Base-by-base conservation (phyloP, 1,139 yeast genomes). In the Spathaspora sp. region DNA sequence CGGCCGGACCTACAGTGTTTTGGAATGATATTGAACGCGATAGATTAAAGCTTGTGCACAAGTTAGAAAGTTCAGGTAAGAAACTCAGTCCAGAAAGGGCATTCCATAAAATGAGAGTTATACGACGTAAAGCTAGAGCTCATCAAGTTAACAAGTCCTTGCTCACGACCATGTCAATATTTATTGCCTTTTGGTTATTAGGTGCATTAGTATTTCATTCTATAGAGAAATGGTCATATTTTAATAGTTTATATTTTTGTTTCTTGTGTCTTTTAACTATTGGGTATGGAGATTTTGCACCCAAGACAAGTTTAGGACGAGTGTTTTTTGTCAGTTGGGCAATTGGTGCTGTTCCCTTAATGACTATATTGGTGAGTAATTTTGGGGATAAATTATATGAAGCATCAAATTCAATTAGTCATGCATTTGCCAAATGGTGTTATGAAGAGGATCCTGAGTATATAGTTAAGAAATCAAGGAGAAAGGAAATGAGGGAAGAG, bases 261-360 rank as follows among this genome's bases (percentile, higher is more conserved):
- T 81, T 85, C 51, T 68, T 87, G 45, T 83, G 93, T 57, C 75
- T 89, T 47, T 66, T 89, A 24, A 88, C 96, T 0, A 85, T 89
- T 48, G 96, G 97, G 0, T 89, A 86, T 63, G 97, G 97, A 26
- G 91, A 85, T 56, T 83, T 69, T 56, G 72, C 82, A 0, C 95
- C 96, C 0, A 50, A 47, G 2, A 63, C 84, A 0, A 66, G 82
- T 1, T 82, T 87, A 7, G 95, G 95, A 0, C 67, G 87, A 40
- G 78, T 84, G 0, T 81, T 89, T 54, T 89, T 89, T 57, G 81
- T 87, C 9, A 64, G 81, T 3, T 89, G 96, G 96, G 86, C 91
- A 0, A 63, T 89, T 18, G 71, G 82, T 6, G 96, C 96, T 0
- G 86, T 89, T 13, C 97, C 97, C 0, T 70, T 89, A 49, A 89